Base-by-base conservation (phyloP, 495 filamentous ascomycete genomes). In the Parathielavia hyrcaniae region DNA sequence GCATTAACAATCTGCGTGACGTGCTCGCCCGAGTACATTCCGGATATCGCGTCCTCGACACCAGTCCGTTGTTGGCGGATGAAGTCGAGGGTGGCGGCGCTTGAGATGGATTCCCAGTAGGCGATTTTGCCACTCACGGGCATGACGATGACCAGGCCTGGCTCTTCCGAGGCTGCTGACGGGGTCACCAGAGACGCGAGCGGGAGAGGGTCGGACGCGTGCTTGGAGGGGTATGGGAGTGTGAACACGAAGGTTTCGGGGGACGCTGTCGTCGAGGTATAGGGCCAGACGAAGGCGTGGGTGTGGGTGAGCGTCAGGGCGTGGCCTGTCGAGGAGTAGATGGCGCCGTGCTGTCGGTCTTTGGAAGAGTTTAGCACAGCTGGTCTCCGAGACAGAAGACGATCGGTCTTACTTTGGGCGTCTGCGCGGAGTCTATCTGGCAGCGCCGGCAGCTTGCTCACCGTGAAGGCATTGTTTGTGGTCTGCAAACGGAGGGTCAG, bases 21-120 rank as follows among this genome's bases (percentile, higher is more conserved):
- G 23, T 76, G 74, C 70, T 99, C 95, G 39, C 88, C 87, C 2
- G 86, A 86, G 30, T 84, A 79, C 71, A 96, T 78, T 48, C 86
- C 86, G 6, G 79, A 73, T 49, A 92, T 83, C 17, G 76, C 74
- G 13, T 85, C 85, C 63, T 96, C 86, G 2, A 96, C 79, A 17
- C 90, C 87, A 60, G 79, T 82, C 61, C 84, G 84, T 66, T 86
- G 88, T 61, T 93, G 86, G 48, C 86, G 82, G 46, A 88, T 82
- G 30, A 90, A 80, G 58, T 86, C 87, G 13, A 90, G 70, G 7
- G 86, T 86, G 26, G 88, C 83, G 26, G 89, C 90, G 70, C 82
- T 87, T 19, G 91, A 86, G 48, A 97, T 85, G 26, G 88, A 90
- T 67, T 97, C 95, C 92, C 91, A 99, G 71, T 91, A 99, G 38